These are phyloP conservation scores for Pestalotiopsis sp. DNA, from an alignment of 2,329 filamentous ascomycete species.

Conservation along the genomic window DNA sequence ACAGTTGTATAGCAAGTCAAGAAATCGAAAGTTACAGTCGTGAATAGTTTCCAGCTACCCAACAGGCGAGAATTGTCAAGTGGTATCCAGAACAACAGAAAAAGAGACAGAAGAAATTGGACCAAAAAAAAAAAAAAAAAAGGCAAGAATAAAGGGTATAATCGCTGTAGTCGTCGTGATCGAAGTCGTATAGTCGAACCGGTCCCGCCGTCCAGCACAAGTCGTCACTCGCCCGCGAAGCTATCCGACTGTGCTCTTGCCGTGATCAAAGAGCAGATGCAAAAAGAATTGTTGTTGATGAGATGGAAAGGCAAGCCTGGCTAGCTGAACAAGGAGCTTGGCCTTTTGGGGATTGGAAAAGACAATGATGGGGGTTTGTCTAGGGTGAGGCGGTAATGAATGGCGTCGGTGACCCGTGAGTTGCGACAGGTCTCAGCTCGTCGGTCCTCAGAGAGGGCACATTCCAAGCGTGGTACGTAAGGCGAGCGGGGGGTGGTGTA, in stretches of 20 bases:
- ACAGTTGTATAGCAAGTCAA: background rate
- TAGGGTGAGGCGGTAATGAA: constrained; percentile 3
- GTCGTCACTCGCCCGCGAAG: constrained; percentile 56
- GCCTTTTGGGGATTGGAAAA: background rate
- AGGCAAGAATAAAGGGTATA: constrained; percentile 5
- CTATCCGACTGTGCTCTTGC: constrained; percentile 41
- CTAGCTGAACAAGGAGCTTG: background rate
- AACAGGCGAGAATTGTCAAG: constrained; percentile 6
- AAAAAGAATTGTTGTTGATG: constrained; percentile 14
- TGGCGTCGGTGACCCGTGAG: constrained; percentile 2
- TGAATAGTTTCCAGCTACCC: constrained; percentile 16
- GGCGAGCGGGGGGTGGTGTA: background rate
- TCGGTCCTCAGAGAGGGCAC: constrained; percentile 5
- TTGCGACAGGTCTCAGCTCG: constrained; percentile 15
- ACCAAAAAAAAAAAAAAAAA: constrained; percentile 3
- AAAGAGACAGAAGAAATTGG: background rate
- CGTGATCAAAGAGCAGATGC: constrained; percentile 20
- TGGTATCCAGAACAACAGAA: constrained; percentile 4
- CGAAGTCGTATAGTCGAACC: constrained; percentile 25
- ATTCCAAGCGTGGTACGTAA: constrained; percentile 9
- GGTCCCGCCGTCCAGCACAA: constrained; percentile 46
- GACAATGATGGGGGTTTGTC: background rate
- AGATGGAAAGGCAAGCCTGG: constrained; percentile 4
- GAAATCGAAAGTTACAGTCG: background rate
- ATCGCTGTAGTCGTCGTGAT: constrained; percentile 27